Conservation (phyloP, 176 grass and related monocot genomes). For the Avena sativa region DNA sequence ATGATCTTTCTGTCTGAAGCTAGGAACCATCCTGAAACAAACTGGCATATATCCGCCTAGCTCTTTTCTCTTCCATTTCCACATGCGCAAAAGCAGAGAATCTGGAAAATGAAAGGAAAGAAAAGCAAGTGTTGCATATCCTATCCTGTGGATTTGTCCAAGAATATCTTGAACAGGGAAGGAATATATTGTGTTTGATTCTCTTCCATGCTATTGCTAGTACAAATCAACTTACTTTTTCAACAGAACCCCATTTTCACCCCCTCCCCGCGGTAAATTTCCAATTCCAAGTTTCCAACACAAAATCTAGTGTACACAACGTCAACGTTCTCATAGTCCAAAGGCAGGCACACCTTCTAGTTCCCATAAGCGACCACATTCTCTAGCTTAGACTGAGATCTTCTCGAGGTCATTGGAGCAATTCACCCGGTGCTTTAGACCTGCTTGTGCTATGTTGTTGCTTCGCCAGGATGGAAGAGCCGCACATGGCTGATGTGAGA, state of each 20-base stretch:
- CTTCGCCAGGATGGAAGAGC: not conserved
- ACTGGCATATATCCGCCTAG: conserved; percentile 34
- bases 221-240: not conserved
- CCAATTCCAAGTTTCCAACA: not conserved
- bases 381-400: not conserved
- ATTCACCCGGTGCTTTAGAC: not conserved
- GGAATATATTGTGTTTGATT: not conserved
- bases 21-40: conserved; percentile 21
- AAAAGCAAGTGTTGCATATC: conserved; percentile 44
- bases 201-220: not conserved
- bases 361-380: no score
- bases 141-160: conserved; percentile 30
- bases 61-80: conserved; percentile 27
- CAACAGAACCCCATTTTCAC: not conserved
- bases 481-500: not conserved
- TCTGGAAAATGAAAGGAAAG: conserved; percentile 16
- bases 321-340: not conserved
- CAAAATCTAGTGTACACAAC: not conserved
- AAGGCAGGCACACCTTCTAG: not conserved
- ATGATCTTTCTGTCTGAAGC: conserved; percentile 21
- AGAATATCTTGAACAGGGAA: not conserved
- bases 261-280: not conserved
- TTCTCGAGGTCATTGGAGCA: not conserved
- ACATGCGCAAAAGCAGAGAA: conserved; percentile 27
- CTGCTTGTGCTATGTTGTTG: not conserved